These are phyloP conservation scores for Globisporangium camurandrum DNA, from an alignment of 352 stramenopile species.

Conservation along the genomic window DNA sequence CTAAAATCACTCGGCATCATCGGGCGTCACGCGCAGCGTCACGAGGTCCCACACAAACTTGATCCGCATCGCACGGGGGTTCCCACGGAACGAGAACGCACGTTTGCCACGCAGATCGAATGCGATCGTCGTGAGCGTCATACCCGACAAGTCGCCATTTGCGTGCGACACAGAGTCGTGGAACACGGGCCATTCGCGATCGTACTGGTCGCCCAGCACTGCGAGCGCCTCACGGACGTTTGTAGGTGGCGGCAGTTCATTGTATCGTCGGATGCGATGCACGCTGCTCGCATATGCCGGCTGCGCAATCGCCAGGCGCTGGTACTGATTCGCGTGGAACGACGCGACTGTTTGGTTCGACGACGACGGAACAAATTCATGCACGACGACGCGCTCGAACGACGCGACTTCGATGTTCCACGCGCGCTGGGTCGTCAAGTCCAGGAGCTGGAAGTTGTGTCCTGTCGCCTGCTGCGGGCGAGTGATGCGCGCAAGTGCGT, in stretches of 20 bases:
- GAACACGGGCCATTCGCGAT: slow-evolving; percentile 51
- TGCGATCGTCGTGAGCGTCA: slow-evolving; percentile 59
- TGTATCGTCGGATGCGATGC: slow-evolving; percentile 56
- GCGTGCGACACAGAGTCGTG: slow-evolving; percentile 54
- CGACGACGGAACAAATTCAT: slow-evolving; percentile 22
- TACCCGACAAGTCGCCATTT: slow-evolving; percentile 52
- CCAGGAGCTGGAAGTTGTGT: slow-evolving; percentile 80
- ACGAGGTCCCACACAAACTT: slow-evolving; percentile 43
- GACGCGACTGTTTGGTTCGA: slow-evolving; percentile 23
- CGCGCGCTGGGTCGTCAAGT: slow-evolving; percentile 28
- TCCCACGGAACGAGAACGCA: slow-evolving; percentile 42
- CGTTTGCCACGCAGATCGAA: slow-evolving; percentile 42
- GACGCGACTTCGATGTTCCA: slow-evolving; percentile 71
- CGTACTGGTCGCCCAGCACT: slow-evolving; percentile 60
- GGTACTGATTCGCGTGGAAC: slow-evolving; percentile 76
- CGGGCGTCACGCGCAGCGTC: slow-evolving; percentile 24
- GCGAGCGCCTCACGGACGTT: slow-evolving; percentile 36
- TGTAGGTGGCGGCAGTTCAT: slow-evolving; percentile 27
- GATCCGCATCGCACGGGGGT: slow-evolving; percentile 22
- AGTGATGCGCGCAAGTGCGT: slow-evolving; percentile 52
- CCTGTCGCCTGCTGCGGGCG: slow-evolving; percentile 40
- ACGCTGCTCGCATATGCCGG: slow-evolving; percentile 61
- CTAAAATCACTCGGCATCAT: slow-evolving; percentile 5
- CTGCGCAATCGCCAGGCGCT: slow-evolving; percentile 48
- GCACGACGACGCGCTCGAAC: slow-evolving; percentile 38